Conservation (phyloP, 345 rosid genomes). For the Ceriops decandra region DNA sequence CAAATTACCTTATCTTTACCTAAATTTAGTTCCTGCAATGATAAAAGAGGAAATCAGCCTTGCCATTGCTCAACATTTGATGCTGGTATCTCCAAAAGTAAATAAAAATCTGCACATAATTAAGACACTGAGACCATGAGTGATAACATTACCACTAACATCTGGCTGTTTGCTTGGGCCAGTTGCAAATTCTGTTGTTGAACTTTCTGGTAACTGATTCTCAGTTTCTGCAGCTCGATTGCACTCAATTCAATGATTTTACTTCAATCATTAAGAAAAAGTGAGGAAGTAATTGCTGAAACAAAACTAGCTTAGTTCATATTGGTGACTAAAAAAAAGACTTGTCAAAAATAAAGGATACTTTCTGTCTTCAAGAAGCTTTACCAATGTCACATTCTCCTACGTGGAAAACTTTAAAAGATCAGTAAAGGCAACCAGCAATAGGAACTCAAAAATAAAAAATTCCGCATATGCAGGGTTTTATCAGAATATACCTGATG, state of each 20-base stretch:
- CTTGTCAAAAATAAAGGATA: constrained; percentile 24
- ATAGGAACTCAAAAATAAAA: not conserved
- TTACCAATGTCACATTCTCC: constrained; percentile 54
- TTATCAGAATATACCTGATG: constrained; percentile 33
- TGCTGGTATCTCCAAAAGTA: not conserved
- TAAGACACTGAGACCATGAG: constrained; percentile 1
- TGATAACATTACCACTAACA: constrained; percentile 47
- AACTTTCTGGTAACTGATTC: constrained; percentile 47
- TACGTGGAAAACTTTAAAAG: constrained; percentile 29
- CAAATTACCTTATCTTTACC: constrained; percentile 58
- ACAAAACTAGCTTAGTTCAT: constrained; percentile 3
- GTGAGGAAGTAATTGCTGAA: constrained; percentile 11
- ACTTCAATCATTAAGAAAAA: constrained; percentile 31
- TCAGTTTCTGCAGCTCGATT: constrained; percentile 50
- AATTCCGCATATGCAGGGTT: not conserved
- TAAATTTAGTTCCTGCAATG: constrained; percentile 64
- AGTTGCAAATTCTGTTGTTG: constrained; percentile 63
- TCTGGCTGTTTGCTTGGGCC: constrained; percentile 56
- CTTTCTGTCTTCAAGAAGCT: constrained; percentile 50
- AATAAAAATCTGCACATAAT: constrained; percentile 6
- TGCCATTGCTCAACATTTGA: constrained; percentile 4
- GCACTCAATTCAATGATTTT: constrained; percentile 51
- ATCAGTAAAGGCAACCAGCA: constrained; percentile 11
- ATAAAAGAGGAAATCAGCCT: constrained; percentile 18
- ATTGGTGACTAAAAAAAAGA: not conserved